phyloP scores from a whole-genome alignment of 1,284 basidiomycete genomes.

The Golubevia pallescens region DNA sequence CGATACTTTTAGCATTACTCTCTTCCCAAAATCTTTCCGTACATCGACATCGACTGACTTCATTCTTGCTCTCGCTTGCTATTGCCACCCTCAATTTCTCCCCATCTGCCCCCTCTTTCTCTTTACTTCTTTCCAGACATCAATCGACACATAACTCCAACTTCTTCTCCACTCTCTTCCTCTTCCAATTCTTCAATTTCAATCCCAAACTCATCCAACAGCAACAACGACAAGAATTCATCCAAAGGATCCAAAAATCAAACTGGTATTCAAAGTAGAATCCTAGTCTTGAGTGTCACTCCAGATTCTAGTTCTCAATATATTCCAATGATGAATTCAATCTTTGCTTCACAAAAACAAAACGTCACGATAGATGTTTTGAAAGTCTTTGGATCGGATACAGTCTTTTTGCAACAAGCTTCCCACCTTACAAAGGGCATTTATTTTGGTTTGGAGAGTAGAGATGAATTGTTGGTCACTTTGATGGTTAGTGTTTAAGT shows the following conservation, averaged over 20 bases:
- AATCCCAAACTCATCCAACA: no score
- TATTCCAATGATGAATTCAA: constrained; percentile 98
- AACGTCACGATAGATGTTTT: constrained; percentile 95
- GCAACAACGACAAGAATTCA: no score
- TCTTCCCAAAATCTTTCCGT: no score
- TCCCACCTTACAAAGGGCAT: constrained; percentile 92
- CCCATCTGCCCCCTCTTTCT: not conserved
- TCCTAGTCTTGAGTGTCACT: constrained; percentile 89
- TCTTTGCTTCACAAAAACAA: constrained; percentile 98
- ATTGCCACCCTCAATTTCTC: not conserved
- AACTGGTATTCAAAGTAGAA: constrained; percentile 67
- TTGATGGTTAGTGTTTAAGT: constrained; percentile 75
- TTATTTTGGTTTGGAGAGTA: constrained; percentile 82
- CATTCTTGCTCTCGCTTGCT: not conserved
- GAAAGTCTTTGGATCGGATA: constrained; percentile 85
- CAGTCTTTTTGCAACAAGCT: constrained; percentile 96
- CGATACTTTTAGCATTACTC: no score
- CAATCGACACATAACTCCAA: no score
- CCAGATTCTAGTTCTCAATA: constrained; percentile 85
- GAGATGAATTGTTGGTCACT: constrained; percentile 83
- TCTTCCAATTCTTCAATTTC: no score
- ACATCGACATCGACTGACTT: no score
- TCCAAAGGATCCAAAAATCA: no score
- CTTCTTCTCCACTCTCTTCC: constrained; percentile 29
- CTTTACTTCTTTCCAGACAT: not conserved